phyloP scores from a whole-genome alignment of 2,329 filamentous ascomycete genomes.

The Saccharata proteae region DNA sequence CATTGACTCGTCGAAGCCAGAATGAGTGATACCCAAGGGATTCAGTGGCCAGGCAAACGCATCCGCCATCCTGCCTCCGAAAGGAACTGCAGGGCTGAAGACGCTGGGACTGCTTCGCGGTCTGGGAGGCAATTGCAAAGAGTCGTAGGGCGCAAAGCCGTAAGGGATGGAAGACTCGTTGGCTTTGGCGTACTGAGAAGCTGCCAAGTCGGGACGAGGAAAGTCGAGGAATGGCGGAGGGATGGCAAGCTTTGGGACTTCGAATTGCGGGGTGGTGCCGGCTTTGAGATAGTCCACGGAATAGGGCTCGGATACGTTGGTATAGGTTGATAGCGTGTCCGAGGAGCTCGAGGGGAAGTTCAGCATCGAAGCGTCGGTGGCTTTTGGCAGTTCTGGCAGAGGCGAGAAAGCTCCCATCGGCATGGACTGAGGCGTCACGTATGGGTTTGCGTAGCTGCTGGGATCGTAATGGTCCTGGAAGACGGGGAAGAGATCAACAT shows the following conservation, averaged over 20 bases:
- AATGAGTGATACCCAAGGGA: conserved; percentile 26
- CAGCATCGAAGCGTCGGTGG: conserved; percentile 14
- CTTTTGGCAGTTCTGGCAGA: conserved; percentile 15
- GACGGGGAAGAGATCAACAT: conserved; percentile 1
- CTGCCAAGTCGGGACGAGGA: conserved; percentile 14
- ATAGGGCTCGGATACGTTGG: conserved; percentile 17
- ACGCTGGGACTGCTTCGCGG: conserved; percentile 33
- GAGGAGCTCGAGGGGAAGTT: conserved; percentile 13
- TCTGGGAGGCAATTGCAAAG: conserved; percentile 20
- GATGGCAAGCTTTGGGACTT: conserved; percentile 7
- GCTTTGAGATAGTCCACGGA: conserved; percentile 9
- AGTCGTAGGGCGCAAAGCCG: conserved; percentile 9
- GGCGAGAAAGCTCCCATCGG: conserved; percentile 16
- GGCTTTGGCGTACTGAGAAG: conserved; percentile 9
- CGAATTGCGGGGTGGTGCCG: not conserved
- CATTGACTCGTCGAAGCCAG: conserved; percentile 7
- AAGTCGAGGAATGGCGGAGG: conserved; percentile 12
- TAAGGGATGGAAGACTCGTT: conserved; percentile 9
- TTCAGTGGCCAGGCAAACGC: conserved; percentile 25
- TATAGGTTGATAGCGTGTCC: conserved; percentile 17
- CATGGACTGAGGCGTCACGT: conserved; percentile 20
- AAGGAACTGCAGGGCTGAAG: conserved; percentile 23
- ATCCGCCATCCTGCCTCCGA: conserved; percentile 15
- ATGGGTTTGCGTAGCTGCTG: conserved; percentile 19
- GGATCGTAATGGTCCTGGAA: conserved; percentile 15